A percentile compares a stretch with the other conserved stretches of the same genome.
Conservation (phyloP, 805 yeast genomes). For the Candida berthetii region DNA sequence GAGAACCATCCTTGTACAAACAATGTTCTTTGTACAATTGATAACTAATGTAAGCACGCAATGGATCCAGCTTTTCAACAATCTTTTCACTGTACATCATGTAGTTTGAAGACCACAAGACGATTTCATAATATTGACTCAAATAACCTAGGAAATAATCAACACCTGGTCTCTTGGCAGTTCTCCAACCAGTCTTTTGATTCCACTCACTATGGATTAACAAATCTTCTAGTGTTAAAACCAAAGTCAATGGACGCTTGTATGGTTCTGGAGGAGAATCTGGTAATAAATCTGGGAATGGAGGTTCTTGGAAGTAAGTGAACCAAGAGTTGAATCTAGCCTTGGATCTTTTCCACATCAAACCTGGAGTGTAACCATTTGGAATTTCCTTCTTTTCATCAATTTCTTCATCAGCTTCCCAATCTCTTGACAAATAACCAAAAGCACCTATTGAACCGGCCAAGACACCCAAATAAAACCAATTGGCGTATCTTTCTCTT, state of each 20-base stretch:
- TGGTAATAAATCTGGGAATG: constrained; percentile 87
- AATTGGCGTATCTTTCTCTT: constrained; percentile 76
- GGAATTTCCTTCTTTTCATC: constrained; percentile 46
- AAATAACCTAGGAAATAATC: constrained; percentile 94
- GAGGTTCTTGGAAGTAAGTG: constrained; percentile 88
- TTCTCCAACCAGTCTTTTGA: constrained; percentile 91
- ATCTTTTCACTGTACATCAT: constrained; percentile 81
- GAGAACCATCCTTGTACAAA: constrained; percentile 74
- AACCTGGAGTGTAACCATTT: constrained; percentile 62
- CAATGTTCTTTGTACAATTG: constrained; percentile 90
- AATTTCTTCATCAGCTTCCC: constrained; percentile 74
- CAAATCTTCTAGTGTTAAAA: constrained; percentile 82
- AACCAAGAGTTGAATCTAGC: constrained; percentile 72
- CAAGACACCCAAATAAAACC: constrained; percentile 55
- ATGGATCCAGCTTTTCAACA: constrained; percentile 87
- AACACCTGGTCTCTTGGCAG: constrained; percentile 97
- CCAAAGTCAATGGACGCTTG: constrained; percentile 88
- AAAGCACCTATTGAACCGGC: constrained; percentile 45
- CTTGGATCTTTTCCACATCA: constrained; percentile 62
- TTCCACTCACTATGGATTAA: constrained; percentile 92
- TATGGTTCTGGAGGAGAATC: constrained; percentile 88
- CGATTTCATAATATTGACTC: constrained; percentile 94
- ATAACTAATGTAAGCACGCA: constrained; percentile 82
- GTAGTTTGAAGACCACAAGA: constrained; percentile 79
- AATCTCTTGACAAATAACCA: constrained; percentile 75